Conservation (phyloP, 225 moss, liverwort and hornwort genomes). For the Takakia lepidozioides region DNA sequence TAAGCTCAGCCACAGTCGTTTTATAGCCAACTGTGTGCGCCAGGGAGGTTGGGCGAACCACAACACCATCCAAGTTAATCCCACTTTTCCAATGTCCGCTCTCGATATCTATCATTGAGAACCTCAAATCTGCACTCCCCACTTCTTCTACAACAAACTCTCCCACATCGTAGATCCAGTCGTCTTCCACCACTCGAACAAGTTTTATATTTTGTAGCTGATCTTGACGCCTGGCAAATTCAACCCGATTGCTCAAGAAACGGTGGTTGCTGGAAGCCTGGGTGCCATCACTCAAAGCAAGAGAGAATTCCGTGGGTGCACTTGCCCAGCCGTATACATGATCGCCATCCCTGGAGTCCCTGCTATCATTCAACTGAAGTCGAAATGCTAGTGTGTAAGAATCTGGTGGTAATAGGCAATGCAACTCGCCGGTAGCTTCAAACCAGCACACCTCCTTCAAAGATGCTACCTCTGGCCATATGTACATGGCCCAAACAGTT, state of each 20-base stretch:
- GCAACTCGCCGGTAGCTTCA: constrained; percentile 9
- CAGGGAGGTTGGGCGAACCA: constrained; percentile 6
- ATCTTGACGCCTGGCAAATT: not conserved
- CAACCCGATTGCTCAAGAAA: constrained; percentile 1
- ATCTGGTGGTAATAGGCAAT: constrained; percentile 12
- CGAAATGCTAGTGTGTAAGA: constrained; percentile 14
- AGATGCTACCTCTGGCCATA: constrained; percentile 13
- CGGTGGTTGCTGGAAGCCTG: not conserved
- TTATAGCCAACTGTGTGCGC: not conserved
- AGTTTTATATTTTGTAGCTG: not conserved
- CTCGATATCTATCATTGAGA: constrained; percentile 4
- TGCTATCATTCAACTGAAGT: constrained; percentile 1
- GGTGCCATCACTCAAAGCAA: not conserved
- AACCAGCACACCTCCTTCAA: constrained; percentile 15
- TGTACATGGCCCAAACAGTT: constrained; percentile 6
- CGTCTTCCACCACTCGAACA: not conserved
- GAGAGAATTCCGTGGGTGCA: constrained; percentile 1
- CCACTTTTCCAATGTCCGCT: constrained; percentile 5
- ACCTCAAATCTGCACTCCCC: not conserved
- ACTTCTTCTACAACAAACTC: not conserved
- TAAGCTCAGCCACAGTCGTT: constrained; percentile 1
- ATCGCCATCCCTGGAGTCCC: too few species aligned
- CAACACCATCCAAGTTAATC: constrained; percentile 4
- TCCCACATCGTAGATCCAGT: constrained; percentile 6
- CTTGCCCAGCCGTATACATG: constrained; percentile 1